Conservation (phyloP, 257 asterid genomes). For the Dorcoceras hygrometricum region DNA sequence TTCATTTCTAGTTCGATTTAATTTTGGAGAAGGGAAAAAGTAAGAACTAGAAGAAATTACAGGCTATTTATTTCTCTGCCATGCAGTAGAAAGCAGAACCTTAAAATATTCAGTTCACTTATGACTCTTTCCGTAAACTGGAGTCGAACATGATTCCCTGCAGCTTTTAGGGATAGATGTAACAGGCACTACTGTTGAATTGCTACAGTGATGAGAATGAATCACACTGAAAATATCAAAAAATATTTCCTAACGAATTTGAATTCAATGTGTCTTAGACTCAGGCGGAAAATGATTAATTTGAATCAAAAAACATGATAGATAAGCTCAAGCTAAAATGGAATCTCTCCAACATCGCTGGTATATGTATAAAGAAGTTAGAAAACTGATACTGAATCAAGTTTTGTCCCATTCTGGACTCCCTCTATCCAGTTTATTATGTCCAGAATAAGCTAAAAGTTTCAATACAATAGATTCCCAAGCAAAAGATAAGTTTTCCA, state of each 20-base stretch:
- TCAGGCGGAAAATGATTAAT: neutral
- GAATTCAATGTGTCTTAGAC: neutral
- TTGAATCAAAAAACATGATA: neutral
- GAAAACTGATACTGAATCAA: neutral
- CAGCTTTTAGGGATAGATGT: neutral
- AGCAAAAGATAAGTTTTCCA: neutral
- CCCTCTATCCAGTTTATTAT: neutral
- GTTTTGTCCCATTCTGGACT: neutral
- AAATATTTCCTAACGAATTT: slow-evolving; percentile 1
- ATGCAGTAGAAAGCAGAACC: neutral
- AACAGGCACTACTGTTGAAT: slow-evolving; percentile 9
- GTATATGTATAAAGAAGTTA: neutral
- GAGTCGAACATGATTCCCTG: neutral
- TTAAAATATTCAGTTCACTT: neutral
- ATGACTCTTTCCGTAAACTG: neutral
- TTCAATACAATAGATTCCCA: too few relatives aligned
- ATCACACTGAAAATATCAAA: slow-evolving; percentile 3
- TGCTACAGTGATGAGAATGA: neutral
- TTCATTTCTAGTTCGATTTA: slow-evolving; percentile 7
- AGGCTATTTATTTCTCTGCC: slow-evolving; percentile 4
- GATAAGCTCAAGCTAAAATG: neutral
- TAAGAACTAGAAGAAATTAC: neutral
- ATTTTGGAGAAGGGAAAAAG: neutral
- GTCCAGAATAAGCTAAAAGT: neutral
- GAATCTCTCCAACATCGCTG: too few relatives aligned